These are phyloP conservation scores for Rhododendron henanense DNA, from an alignment of 148 eudicot genomes.

Conservation along the genomic window DNA sequence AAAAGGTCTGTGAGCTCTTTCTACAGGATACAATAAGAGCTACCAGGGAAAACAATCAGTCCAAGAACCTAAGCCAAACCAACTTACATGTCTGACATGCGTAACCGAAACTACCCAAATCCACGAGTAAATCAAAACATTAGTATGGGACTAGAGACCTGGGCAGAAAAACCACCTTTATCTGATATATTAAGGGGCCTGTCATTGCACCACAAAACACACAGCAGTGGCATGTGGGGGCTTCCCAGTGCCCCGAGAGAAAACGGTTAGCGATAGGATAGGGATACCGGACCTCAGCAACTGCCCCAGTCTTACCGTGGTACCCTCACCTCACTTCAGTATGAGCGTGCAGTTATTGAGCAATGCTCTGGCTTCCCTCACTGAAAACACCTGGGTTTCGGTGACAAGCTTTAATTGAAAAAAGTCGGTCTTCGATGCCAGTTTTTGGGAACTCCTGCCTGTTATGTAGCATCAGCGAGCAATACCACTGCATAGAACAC, in stretches of 20 bases:
- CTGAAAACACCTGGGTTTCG: not conserved
- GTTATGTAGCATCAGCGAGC: not conserved
- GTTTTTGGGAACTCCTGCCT: not conserved
- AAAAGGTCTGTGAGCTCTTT: not conserved
- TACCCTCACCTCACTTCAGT: not conserved
- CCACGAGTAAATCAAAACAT: not conserved
- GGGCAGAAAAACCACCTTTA: not conserved
- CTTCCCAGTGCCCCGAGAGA: not conserved
- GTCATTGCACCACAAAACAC: not conserved
- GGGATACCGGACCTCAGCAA: not conserved
- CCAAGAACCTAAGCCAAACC: constrained; percentile 1
- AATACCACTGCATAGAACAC: not conserved
- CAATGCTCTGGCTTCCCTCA: not conserved
- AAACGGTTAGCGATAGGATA: not conserved
- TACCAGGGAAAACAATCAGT: not conserved
- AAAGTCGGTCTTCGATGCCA: not conserved
- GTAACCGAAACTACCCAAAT: not conserved
- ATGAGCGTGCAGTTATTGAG: not conserved
- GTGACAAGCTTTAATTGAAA: not conserved
- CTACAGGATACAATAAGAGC: not conserved
- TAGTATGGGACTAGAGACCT: not conserved
- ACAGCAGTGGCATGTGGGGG: not conserved
- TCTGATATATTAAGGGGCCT: not conserved
- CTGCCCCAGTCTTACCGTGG: not conserved
- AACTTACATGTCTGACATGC: not conserved